Conservation (phyloP, 805 yeast genomes). For the Teunomyces cretensis region DNA sequence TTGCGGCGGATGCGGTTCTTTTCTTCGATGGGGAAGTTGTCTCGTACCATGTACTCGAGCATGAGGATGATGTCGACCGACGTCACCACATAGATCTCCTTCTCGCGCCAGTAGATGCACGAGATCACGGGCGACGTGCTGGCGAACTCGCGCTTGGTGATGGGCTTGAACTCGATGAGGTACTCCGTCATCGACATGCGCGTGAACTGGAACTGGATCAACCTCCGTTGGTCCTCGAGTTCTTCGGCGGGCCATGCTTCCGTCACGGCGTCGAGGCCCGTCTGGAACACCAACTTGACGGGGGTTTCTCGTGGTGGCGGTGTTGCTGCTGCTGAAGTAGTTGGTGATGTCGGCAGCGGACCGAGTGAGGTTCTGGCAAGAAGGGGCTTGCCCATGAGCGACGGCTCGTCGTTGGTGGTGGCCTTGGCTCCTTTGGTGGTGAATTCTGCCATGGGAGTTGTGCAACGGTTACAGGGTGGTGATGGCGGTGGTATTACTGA, state of each 20-base stretch:
- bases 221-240: constrained; percentile 38
- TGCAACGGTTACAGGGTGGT: too few relatives aligned
- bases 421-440: too few relatives aligned
- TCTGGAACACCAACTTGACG: constrained; percentile 25
- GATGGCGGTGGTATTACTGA: too few relatives aligned
- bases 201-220: constrained; percentile 46
- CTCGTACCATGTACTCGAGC: constrained; percentile 56
- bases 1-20: constrained; percentile 69
- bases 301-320: too few relatives aligned
- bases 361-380: constrained; percentile 24
- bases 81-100: constrained; percentile 51
- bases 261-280: constrained; percentile 37
- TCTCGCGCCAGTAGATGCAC: constrained; percentile 59
- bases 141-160: constrained; percentile 33
- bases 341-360: too few relatives aligned
- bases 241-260: constrained; percentile 49
- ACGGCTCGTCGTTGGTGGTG: not conserved
- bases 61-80: constrained; percentile 62
- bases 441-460: too few relatives aligned
- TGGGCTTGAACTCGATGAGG: constrained; percentile 36
- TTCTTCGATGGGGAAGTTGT: constrained; percentile 60
- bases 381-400: not conserved
- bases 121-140: constrained; percentile 48
- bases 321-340: too few relatives aligned
- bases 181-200: constrained; percentile 33